Conservation (phyloP, 176 grass and related monocot genomes). For the Ensete glaucum region DNA sequence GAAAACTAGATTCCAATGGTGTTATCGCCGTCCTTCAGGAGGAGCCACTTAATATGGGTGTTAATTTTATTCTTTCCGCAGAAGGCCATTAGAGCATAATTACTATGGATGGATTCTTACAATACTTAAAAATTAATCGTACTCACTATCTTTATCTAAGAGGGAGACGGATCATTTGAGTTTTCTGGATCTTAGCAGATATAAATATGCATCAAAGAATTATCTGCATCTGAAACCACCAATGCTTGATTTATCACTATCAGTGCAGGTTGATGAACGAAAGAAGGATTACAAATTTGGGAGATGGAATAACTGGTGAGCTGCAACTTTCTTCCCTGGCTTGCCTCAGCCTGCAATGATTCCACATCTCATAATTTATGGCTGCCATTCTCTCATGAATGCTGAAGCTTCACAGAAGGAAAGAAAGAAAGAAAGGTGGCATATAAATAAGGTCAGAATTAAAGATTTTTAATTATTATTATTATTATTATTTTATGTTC, state of each 20-base stretch:
- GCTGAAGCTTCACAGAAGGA: too few species aligned
- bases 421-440: too few species aligned
- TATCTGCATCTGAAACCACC: too few species aligned
- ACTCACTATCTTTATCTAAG: neutral
- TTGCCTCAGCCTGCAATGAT: too few species aligned
- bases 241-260: neutral
- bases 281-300: conserved; percentile 80
- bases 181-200: too few species aligned
- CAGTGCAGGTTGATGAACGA: conserved; percentile 61
- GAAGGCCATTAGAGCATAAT: conserved; percentile 46
- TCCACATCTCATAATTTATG: too few species aligned
- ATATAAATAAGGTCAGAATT: too few species aligned
- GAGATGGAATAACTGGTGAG: neutral
- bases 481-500: too few species aligned
- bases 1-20: conserved; percentile 3
- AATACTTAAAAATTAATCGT: neutral
- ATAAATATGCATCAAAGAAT: too few species aligned
- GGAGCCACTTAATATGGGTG: conserved; percentile 26
- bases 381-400: too few species aligned
- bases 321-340: neutral
- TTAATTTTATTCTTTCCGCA: conserved; percentile 56
- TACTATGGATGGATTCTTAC: neutral
- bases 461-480: too few species aligned
- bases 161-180: neutral
- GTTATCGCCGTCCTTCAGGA: conserved; percentile 44